These are phyloP conservation scores for Rubus idaeus DNA, from an alignment of 306 rosid species.

Conservation along the genomic window DNA sequence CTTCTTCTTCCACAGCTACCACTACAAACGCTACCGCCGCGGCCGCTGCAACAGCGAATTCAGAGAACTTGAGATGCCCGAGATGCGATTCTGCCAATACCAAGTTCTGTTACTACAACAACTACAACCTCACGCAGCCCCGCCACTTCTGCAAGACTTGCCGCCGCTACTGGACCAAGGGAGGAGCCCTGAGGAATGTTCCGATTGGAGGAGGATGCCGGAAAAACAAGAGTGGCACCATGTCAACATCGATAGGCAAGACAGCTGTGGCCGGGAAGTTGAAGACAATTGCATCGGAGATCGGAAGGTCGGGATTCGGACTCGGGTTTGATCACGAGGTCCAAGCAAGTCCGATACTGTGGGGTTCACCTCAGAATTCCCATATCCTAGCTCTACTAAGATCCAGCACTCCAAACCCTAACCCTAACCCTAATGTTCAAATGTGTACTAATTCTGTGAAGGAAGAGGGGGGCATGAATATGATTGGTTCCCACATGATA, in stretches of 20 bases:
- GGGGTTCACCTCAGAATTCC: slow-evolving; percentile 92
- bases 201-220: slow-evolving; percentile 80
- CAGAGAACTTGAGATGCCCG: slow-evolving; percentile 69
- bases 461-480: slow-evolving; percentile 50
- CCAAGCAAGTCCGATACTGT: slow-evolving; percentile 53
- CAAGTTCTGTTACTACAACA: slow-evolving; percentile 88
- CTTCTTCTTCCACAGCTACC: slow-evolving; percentile 23
- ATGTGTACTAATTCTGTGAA: slow-evolving; percentile 31
- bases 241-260: slow-evolving; percentile 33
- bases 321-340: slow-evolving; percentile 46
- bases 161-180: slow-evolving; percentile 95
- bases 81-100: slow-evolving; percentile 82
- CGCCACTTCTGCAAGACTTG: slow-evolving; percentile 99
- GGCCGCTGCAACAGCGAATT: slow-evolving; percentile 21
- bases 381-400: slow-evolving; percentile 64
- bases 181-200: slow-evolving; percentile 69
- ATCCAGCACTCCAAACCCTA: slow-evolving; percentile 53
- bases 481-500: slow-evolving; percentile 53
- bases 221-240: slow-evolving; percentile 49
- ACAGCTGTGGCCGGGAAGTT: slow-evolving; percentile 43
- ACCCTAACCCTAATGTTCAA: slow-evolving; percentile 54
- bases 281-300: slow-evolving; percentile 57
- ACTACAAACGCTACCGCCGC: not conserved
- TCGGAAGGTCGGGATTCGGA: slow-evolving; percentile 44
- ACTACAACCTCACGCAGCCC: slow-evolving; percentile 95